Conservation (phyloP, 164 flowering plant genomes). For the Berberis thunbergii region DNA sequence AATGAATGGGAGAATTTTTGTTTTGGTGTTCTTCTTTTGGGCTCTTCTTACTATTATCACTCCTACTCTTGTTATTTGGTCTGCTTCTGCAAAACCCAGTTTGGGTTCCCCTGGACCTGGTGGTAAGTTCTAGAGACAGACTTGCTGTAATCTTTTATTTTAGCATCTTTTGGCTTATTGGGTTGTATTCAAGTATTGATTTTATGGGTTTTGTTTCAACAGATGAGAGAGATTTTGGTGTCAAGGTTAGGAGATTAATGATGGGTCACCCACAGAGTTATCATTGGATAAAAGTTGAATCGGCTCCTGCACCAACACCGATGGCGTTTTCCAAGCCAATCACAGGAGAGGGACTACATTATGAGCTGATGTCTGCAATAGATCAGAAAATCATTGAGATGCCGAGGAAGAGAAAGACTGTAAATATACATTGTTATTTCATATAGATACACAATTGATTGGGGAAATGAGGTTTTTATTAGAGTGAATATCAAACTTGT, state of each 20-base stretch:
- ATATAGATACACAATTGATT: no score
- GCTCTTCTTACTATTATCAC: conserved; percentile 60
- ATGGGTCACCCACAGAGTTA: conserved; percentile 2
- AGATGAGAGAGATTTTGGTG: background rate
- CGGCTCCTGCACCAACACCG: conserved; percentile 7
- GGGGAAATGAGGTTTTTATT: no score
- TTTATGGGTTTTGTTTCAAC: background rate
- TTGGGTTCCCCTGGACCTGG: conserved; percentile 17
- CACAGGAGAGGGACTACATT: no score
- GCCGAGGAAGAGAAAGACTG: no score
- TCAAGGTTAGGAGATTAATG: conserved; percentile 14
- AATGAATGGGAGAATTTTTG: conserved; percentile 46
- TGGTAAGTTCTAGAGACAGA: conserved; percentile 6
- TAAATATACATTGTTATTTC: no score
- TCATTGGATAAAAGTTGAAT: background rate
- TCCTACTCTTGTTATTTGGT: conserved; percentile 51
- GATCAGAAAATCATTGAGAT: no score
- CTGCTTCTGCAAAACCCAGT: conserved; percentile 40
- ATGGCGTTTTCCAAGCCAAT: no score
- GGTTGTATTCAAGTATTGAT: background rate
- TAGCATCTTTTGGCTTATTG: background rate
- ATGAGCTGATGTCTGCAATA: no score
- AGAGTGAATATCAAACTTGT: no score
- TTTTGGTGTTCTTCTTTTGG: conserved; percentile 63
- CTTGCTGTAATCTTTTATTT: background rate